Base-by-base conservation (phyloP, 2,329 filamentous ascomycete genomes). In the Pseudogymnoascus sp. region DNA sequence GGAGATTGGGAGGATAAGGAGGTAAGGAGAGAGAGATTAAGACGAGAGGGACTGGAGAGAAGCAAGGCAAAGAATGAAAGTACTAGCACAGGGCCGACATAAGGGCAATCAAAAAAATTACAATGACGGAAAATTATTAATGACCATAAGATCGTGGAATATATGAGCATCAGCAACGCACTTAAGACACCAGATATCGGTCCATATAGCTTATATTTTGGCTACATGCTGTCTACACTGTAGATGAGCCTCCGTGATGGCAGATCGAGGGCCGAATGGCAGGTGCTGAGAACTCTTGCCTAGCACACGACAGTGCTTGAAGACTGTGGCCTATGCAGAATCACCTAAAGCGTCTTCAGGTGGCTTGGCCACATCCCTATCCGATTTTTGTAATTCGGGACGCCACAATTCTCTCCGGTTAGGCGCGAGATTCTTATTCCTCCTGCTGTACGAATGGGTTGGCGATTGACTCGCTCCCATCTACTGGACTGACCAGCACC, bases 381-480 rank as follows among this genome's bases (percentile, higher is more conserved):
- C 26, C 45, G n/a, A 52, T 52, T 52, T 52, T 52, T 2, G 26
- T 52, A 52, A 15, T 33, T 23, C 45, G 45, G 45, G 45, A 33
- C 26, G 45, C 26, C 45, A 52, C 45, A 28, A 19, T 52, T 52
- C 23, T 52, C 26, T 52, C 45, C 15, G 33, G 45, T 52, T 33
- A 57, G 35, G 33, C 55, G 12, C 19, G 23, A 37, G 55, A 45
- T 60, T 73, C 74, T 79, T 83, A 69, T 65, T 90, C 86, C 55
- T 90, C 86, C 21, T 81, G 78, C 69, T 90, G 84, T 59, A 88
- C 78, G 70, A 97, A 99, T 0, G 94, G 94, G 73, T 99, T 99
- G 68, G 88, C 83, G 68, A 99, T 99, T 74, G 92, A 87, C 75
- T 97, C 92, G 75, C 90, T 96, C 60, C 94, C 94, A 70, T 97